phyloP scores from a whole-genome alignment of 1,284 basidiomycete species.

The Puccinia triticina region DNA sequence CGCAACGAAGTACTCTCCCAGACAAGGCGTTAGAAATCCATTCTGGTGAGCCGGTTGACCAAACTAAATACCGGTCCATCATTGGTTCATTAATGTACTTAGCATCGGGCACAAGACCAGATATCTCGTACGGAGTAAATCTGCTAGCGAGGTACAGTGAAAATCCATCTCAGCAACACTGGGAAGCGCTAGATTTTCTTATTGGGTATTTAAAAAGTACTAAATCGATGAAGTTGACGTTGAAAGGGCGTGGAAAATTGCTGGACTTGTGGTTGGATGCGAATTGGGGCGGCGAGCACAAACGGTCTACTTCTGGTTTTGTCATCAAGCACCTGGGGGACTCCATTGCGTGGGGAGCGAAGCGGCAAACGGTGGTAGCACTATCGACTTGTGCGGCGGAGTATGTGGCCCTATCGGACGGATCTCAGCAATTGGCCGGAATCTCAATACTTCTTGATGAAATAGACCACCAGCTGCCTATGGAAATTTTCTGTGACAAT shows the following conservation, averaged over 20 bases:
- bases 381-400: too few species aligned
- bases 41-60: not conserved
- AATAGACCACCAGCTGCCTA: not conserved
- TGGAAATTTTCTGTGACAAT: constrained; percentile 16
- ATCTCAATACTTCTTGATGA: not conserved
- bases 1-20: not conserved
- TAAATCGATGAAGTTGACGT: not conserved
- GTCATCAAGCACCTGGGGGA: not conserved
- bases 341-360: constrained; percentile 3
- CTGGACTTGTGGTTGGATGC: too few species aligned
- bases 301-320: not conserved
- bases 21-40: not conserved
- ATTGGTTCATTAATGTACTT: not conserved
- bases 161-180: not conserved
- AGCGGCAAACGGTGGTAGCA: constrained; percentile 10
- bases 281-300: too few species aligned
- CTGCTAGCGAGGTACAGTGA: not conserved
- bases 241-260: too few species aligned
- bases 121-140: constrained; percentile 9
- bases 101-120: constrained; percentile 7
- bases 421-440: not conserved
- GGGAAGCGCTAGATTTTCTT: not conserved
- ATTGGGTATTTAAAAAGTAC: not conserved
- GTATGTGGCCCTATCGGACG: constrained; percentile 22
- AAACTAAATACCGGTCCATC: not conserved